phyloP scores from a whole-genome alignment of 345 rosid genomes.

The Citrus glauca region DNA sequence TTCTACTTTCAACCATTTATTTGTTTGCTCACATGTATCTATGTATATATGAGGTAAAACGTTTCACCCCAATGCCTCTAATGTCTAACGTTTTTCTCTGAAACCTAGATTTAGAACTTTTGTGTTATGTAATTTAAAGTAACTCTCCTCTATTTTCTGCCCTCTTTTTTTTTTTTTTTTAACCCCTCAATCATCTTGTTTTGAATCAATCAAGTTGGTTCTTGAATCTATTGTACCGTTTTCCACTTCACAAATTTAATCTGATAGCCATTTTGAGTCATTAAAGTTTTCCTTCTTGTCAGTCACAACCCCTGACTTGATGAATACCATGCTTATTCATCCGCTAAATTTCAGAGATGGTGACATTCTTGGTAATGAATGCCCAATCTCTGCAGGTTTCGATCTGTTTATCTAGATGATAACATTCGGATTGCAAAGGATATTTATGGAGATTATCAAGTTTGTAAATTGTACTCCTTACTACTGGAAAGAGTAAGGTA shows the following conservation, averaged over 20 bases:
- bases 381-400: slow-evolving; percentile 27
- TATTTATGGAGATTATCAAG: slow-evolving; percentile 34
- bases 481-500: slow-evolving; percentile 29
- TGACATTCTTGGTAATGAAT: neutral
- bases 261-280: neutral
- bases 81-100: neutral
- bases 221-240: neutral
- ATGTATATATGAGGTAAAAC: neutral
- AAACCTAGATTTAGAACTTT: neutral
- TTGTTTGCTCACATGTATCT: neutral
- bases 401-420: slow-evolving; percentile 34
- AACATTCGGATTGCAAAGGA: slow-evolving; percentile 37
- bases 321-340: neutral
- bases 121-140: neutral
- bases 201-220: neutral
- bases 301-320: neutral
- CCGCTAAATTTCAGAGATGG: neutral
- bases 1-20: neutral
- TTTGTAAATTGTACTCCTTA: slow-evolving; percentile 33
- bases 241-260: neutral
- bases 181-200: too few species aligned
- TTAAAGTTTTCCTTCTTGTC: neutral
- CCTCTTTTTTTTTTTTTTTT: neutral
- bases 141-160: neutral
- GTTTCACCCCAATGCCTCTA: neutral